Evolutionary conservation across 2,329 filamentous ascomycete genomes (phyloP), one percentile per base, ranked within the genome.

Genomic region (Cadophora gregata): DNA sequence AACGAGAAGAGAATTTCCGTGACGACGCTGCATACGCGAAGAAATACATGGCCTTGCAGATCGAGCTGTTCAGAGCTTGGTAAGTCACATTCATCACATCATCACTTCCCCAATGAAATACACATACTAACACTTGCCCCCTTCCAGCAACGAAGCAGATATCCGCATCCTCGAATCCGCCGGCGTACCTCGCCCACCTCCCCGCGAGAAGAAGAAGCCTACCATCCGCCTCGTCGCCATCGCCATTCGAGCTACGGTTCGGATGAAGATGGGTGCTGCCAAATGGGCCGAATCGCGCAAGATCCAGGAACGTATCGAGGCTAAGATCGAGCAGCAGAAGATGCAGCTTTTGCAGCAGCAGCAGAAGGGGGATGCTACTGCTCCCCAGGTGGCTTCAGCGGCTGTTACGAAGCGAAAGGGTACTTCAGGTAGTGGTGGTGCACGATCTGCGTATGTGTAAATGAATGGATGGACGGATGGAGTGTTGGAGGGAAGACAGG

Each of bases 1-100:
- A 88, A 76, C 87, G 96, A 36, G 95, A 97, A 79, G 88, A 92
- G 72, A 87, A 86, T 60, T 90, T 98, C 80, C 86, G 96, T 50
- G 85, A 86, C 69, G 92, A 94, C 74, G 86, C 95, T 36, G 92
- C 91, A 9, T 97, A 90, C 80, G 93, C 93, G 70, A 99, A 99
- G 84, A 88, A 86, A 72, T 94, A 93, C 78, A 87, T 97, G 80
- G 80, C 89, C 74, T 83, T 93, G 78, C 89, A 93, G 79, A 87
- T 96, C 63, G 88, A 93, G 73, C 88, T 97, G 74, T 93, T 93
- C 74, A 90, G 93, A 75, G 90, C 93, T 81, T 98, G 94, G 95
- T 97, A 89, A 73, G 92, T 90, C 71, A 67, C 45, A 53, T 66
- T n/a, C n/a, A n/a, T n/a, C n/a, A n/a, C 38, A 66, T 36, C 60